Conservation (phyloP, 768 basidiomycete species). For the Hypholoma sublateritium region DNA sequence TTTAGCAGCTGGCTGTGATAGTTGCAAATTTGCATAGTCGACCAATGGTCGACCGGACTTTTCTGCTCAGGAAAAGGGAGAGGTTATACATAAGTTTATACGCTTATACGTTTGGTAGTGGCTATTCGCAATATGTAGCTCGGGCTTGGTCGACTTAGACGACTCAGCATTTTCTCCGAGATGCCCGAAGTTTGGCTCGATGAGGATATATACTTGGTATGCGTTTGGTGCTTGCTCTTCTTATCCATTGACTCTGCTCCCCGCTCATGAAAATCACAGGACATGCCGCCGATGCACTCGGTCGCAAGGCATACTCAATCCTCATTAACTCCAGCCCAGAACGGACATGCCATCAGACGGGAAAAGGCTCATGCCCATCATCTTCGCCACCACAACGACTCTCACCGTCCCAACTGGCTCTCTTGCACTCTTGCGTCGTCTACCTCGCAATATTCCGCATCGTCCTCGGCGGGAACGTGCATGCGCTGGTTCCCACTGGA, state of each 20-base stretch:
- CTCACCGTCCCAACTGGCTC: constrained; percentile 64
- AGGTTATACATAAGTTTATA: too few relatives aligned
- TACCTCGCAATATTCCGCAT: constrained; percentile 71
- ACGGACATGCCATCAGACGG: constrained; percentile 44
- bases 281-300: constrained; percentile 63
- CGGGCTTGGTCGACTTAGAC: too few relatives aligned
- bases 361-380: constrained; percentile 77
- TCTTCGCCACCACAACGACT: constrained; percentile 68
- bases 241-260: not conserved
- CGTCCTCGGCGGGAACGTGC: constrained; percentile 69
- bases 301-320: constrained; percentile 48
- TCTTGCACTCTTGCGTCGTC: constrained; percentile 50
- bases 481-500: constrained; percentile 77
- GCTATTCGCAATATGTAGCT: too few relatives aligned
- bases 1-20: too few relatives aligned
- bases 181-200: too few relatives aligned
- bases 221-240: constrained; percentile 36
- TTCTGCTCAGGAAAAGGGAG: too few relatives aligned
- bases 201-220: too few relatives aligned
- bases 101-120: too few relatives aligned
- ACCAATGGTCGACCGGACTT: too few relatives aligned
- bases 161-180: too few relatives aligned
- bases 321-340: not conserved
- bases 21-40: too few relatives aligned
- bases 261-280: constrained; percentile 29